Evolutionary conservation across 495 filamentous ascomycete species (phyloP).

Genomic region (Xylaria scruposa): DNA sequence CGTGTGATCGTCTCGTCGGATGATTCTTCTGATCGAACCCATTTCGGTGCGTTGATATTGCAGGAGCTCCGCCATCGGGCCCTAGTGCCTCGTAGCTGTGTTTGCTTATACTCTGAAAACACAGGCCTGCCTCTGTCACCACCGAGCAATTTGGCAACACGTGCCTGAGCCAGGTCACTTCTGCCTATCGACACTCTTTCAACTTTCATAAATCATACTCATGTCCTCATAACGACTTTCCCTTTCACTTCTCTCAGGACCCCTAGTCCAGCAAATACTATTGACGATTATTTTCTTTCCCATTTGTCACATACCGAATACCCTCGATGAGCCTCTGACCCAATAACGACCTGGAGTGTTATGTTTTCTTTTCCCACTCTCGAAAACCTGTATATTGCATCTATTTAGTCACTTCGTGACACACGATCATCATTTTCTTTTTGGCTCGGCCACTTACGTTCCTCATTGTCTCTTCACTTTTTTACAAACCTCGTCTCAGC

Average conservation of each 20-base stretch:
- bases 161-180: constrained; percentile 37
- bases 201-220: constrained; percentile 56
- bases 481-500: constrained; percentile 41
- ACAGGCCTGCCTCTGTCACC: constrained; percentile 39
- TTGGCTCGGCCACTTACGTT: constrained; percentile 34
- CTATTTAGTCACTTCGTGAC: constrained; percentile 36
- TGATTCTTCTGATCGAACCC: constrained; percentile 35
- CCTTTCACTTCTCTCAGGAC: constrained; percentile 61
- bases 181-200: constrained; percentile 50
- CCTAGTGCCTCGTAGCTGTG: constrained; percentile 46
- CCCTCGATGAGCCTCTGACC: constrained; percentile 72
- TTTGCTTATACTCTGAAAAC: constrained; percentile 35
- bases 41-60: constrained; percentile 51
- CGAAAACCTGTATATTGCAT: constrained; percentile 54
- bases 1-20: constrained; percentile 22
- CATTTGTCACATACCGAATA: constrained; percentile 63
- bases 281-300: constrained; percentile 59
- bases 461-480: constrained; percentile 35
- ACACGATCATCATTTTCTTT: constrained; percentile 33
- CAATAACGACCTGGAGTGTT: constrained; percentile 64
- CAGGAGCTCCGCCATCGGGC: constrained; percentile 37
- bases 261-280: constrained; percentile 50
- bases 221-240: constrained; percentile 73
- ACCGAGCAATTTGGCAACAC: constrained; percentile 29
- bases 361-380: constrained; percentile 51